Evolutionary conservation across 345 rosid genomes (phyloP).

Genomic region (Eucalyptus marginata): DNA sequence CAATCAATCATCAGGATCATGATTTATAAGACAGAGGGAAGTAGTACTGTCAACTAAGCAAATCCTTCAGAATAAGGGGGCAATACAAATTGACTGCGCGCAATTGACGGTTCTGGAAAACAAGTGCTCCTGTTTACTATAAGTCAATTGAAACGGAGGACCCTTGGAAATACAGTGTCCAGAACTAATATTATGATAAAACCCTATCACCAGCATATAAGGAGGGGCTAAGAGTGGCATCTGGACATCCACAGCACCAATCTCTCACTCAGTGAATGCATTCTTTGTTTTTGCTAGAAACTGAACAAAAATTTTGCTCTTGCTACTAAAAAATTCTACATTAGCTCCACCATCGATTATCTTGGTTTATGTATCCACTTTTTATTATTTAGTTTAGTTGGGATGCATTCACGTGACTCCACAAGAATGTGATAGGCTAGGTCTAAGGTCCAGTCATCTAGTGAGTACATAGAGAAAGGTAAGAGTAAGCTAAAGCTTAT

Average conservation of each 20-base stretch:
- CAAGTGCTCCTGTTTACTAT: background rate
- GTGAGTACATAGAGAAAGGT: background rate
- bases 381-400: background rate
- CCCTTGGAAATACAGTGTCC: background rate
- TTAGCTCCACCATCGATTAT: background rate
- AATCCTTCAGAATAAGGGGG: background rate
- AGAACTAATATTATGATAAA: background rate
- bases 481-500: background rate
- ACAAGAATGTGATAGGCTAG: background rate
- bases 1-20: background rate
- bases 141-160: background rate
- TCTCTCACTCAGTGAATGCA: background rate
- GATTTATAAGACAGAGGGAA: background rate
- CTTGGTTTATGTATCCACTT: background rate
- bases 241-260: background rate
- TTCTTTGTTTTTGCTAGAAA: background rate
- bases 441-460: background rate
- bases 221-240: background rate
- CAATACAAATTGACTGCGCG: background rate
- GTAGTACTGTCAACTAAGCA: background rate
- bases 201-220: background rate
- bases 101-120: background rate
- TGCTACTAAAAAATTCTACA: background rate
- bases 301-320: background rate
- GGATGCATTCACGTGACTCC: background rate